Conservation (phyloP, 2,329 filamentous ascomycete genomes). For the Neonectria sp. region DNA sequence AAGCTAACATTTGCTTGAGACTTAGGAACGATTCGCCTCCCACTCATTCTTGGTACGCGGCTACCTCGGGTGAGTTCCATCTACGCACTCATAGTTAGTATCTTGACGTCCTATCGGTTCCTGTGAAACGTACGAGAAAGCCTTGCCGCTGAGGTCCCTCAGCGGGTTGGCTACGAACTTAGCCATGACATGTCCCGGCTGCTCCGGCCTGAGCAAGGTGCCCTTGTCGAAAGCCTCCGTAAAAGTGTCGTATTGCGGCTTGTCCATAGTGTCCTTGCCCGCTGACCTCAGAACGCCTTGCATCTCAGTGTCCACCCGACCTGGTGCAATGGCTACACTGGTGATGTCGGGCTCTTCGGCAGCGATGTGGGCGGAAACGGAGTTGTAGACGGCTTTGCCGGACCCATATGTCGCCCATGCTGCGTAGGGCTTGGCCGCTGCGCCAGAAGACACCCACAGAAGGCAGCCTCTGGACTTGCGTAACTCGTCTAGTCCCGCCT, state of each 20-base stretch:
- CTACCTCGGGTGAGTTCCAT: constrained; percentile 63
- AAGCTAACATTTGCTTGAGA: constrained; percentile 47
- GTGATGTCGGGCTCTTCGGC: constrained; percentile 84
- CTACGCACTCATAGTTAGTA: constrained; percentile 46
- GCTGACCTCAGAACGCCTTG: constrained; percentile 83
- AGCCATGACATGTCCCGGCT: constrained; percentile 89
- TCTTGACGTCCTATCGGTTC: neutral
- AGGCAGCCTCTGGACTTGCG: constrained; percentile 79
- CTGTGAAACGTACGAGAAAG: constrained; percentile 71
- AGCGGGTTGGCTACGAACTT: constrained; percentile 78
- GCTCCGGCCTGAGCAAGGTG: constrained; percentile 83
- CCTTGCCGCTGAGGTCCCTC: constrained; percentile 81
- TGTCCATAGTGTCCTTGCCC: constrained; percentile 65
- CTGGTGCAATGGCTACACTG: constrained; percentile 81
- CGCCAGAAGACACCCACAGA: constrained; percentile 86
- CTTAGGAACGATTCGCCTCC: constrained; percentile 27
- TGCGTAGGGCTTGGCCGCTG: constrained; percentile 75
- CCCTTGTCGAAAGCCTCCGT: constrained; percentile 78
- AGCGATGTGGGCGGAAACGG: constrained; percentile 80
- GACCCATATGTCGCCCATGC: constrained; percentile 88
- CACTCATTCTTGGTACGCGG: constrained; percentile 63
- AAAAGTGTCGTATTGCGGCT: constrained; percentile 77
- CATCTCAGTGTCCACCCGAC: constrained; percentile 92
- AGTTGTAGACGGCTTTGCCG: constrained; percentile 87
- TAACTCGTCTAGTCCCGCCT: constrained; percentile 79